Evolutionary conservation across 2,329 filamentous ascomycete species (phyloP), one percentile per base, ranked within the genome.

Genomic region (Trematosphaeria pertusa): DNA sequence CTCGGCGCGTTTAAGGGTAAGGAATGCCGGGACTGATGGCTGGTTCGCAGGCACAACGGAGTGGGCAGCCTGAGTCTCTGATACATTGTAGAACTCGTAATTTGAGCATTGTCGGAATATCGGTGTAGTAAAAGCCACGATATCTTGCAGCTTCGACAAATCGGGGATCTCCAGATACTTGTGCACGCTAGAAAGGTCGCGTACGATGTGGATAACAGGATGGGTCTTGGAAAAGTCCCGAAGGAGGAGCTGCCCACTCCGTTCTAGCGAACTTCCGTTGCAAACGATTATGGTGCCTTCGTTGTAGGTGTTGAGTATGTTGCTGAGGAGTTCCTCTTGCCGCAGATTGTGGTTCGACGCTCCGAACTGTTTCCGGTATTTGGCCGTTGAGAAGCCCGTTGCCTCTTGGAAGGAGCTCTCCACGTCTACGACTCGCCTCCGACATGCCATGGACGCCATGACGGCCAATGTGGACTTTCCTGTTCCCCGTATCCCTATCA

Each of bases 401-500:
- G 77, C 73, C 40, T 88, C 81, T 32, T 86, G 80, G 56, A 93
- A 92, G 36, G 80, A 78, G 31, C 80, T 78, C 54, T 91, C 87
- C 24, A 85, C 79, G 52, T 91, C 88, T 42, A 91, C 74, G 2
- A 91, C 77, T 42, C 83, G 83, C 31, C 86, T 79, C 42, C 84
- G 82, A 67, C 88, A 84, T 37, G 87, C 86, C 6, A 85, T 85
- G 0, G 87, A 87, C 5, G 87, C 86, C 52, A 92, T 89, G 37
- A 92, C 82, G 11, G 86, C 88, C 9, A 92, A 75, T 1, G 87
- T 90, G 1, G 87, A 87, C 69, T 91, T 91, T 12, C 88, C 88
- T 4, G 86, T 84, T 9, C 88, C 88, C 11, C 87, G 83, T 45
- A 90, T 84, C 2, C 88, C 88, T 17, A 88, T 81, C 14, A 92